Conservation (phyloP, 371 early-diverging fungal genomes). For the Nosema muscidifuracis region DNA sequence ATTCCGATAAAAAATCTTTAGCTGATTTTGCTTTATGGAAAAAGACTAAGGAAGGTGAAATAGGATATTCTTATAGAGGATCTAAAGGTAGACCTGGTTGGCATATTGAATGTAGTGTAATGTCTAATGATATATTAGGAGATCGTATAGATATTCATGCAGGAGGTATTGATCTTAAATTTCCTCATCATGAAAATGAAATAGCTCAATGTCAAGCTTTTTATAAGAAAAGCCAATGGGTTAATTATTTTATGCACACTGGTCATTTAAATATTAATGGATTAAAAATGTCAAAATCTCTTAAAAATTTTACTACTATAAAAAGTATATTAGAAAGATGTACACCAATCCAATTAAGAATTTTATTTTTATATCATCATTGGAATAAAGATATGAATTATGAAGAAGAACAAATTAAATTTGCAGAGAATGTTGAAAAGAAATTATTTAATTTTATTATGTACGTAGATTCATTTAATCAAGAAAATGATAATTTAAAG, state of each 20-base stretch:
- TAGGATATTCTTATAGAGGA: conserved; percentile 70
- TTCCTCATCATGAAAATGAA: conserved; percentile 99
- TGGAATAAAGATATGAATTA: conserved; percentile 86
- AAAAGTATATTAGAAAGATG: conserved; percentile 75
- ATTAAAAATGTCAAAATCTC: conserved; percentile 94
- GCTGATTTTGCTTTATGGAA: conserved; percentile 99
- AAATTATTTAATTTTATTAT: conserved; percentile 67
- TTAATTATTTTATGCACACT: conserved; percentile 93
- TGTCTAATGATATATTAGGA: conserved; percentile 86
- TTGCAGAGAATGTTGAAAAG: conserved; percentile 74
- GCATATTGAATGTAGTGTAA: conserved; percentile 99
- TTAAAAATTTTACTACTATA: conserved; percentile 96
- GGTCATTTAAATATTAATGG: conserved; percentile 97
- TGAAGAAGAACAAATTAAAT: conserved; percentile 71
- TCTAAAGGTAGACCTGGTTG: conserved; percentile 84
- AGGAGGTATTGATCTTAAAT: conserved; percentile 92
- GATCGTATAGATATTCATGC: conserved; percentile 88
- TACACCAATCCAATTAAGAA: conserved; percentile 77
- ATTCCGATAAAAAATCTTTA: conserved; percentile 67
- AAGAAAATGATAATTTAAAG: conserved; percentile 48
- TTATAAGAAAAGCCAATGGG: conserved; percentile 78
- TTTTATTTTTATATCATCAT: conserved; percentile 79
- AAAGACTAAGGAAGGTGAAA: conserved; percentile 65
- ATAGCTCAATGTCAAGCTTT: conserved; percentile 81
- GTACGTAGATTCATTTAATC: conserved; percentile 63